Evolutionary conservation across 2,329 filamentous ascomycete genomes (phyloP).

Genomic region (Cercospora sp.): DNA sequence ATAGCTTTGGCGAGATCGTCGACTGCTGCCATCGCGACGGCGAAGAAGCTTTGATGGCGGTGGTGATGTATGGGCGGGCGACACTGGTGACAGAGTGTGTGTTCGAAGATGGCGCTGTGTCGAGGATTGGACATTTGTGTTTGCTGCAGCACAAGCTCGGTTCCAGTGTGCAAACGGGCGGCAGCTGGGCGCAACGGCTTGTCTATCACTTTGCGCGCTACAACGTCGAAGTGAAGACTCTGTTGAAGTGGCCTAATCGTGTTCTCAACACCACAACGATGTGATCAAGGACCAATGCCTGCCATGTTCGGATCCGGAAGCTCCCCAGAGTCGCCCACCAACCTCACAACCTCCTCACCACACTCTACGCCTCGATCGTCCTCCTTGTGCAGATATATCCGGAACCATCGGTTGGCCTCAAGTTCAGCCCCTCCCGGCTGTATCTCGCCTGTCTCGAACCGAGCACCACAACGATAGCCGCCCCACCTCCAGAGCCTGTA

Average conservation of each 20-base stretch:
- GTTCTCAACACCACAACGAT: background rate
- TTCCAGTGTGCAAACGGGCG: background rate
- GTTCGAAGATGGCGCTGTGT: background rate
- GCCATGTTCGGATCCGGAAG: slow-evolving; percentile 25
- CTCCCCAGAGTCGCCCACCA: slow-evolving; percentile 30
- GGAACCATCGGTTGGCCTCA: slow-evolving; percentile 26
- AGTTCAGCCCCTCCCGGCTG: slow-evolving; percentile 18
- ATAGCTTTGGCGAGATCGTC: background rate
- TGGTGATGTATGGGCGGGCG: background rate
- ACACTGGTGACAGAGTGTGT: background rate
- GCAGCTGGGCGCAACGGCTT: background rate
- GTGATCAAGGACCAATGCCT: slow-evolving; percentile 24
- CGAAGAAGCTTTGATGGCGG: background rate
- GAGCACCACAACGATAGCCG: slow-evolving; percentile 35
- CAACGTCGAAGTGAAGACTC: background rate
- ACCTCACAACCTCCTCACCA: slow-evolving; percentile 34
- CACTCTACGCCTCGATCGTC: slow-evolving; percentile 29
- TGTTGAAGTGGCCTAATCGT: background rate
- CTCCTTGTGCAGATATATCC: slow-evolving; percentile 16
- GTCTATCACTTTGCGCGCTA: too few species aligned
- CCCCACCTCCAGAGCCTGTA: slow-evolving; percentile 41
- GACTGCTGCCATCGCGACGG: background rate
- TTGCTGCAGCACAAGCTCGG: background rate
- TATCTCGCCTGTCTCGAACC: slow-evolving; percentile 32
- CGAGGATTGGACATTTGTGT: background rate